Evolutionary conservation across 306 rosid species (phyloP), one percentile per base, ranked within the genome.

Genomic region (Lathyrus oleraceus): DNA sequence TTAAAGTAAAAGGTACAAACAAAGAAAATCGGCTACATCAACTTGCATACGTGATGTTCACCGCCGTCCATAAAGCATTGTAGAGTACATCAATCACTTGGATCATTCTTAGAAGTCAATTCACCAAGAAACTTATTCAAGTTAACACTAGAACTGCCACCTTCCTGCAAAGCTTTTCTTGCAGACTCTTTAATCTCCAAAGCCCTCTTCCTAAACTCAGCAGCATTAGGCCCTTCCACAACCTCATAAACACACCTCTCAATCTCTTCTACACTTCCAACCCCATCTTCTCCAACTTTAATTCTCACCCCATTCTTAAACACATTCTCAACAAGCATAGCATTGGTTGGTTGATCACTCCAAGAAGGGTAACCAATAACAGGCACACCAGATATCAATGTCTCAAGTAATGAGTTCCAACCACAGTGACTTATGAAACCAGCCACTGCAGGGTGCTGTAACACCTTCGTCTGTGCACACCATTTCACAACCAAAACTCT

Each of bases 361-460:
- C 91, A 86, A 23, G 57, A 73, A 0, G 95, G 95, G 74, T 79
- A 82, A 30, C 72, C 87, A 44, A 88, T 69, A 8, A 84, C 83
- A 0, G 89, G 89, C 11, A 86, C 91, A 0, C 95, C 89, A 0
- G 80, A 2, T 0, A 68, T 80, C 52, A 86, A 21, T 0, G 86
- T 76, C 73, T 88, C 91, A 0, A 86, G 79, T 21, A 73, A 71
- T 0, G 95, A 88, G 75, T 80, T 88, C 91, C 95, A 88, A 2
- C 95, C 95, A n/a, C 86, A 73, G 0, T 86, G 91, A n/a, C 85
- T 86, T 61, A 88, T 1, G 14, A 88, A 86, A 23, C 91, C 80
- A 21, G 77, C 95, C 45, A 88, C 73, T 0, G 95, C 76, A 10
- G 70, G 56, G 79, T 88, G 91, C 82, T 73, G 80, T 0, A 87